Base-by-base conservation (phyloP, 169 alveolate species). In the Babesia caballi region DNA sequence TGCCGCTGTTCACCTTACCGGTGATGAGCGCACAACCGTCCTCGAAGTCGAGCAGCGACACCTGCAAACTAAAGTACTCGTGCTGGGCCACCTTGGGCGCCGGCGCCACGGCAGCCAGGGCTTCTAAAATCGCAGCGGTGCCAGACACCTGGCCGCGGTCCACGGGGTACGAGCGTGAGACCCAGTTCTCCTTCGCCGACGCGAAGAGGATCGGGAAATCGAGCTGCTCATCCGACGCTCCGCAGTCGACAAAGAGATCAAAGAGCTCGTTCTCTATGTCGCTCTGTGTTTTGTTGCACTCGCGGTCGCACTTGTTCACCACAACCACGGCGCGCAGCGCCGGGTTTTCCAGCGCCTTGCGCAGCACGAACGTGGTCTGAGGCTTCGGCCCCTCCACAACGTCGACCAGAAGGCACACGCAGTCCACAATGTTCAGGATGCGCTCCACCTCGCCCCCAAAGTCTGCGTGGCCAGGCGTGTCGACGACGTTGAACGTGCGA, bases 381-480 rank as follows among this genome's bases (percentile, higher is more conserved):
- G 97, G 94, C 91, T 92, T 88, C 2, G 97, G 97, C 3, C 98
- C 98, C 84, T 94, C 99, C 41, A 97, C 97, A 8, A 97, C 98
- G 67, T 97, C 98, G 17, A 97, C 98, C 27, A 97, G 94, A 30
- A 96, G 89, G 49, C 96, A 92, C 30, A 96, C 98, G 38, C 98
- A 98, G 83, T 97, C 99, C 27, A 96, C 98, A 91, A 97, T 93
- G 73, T 89, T 80, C 91, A 97, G 88, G 60, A 96, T 96, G 35
- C 99, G 88, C 77, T 96, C 99, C 14, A 97, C 99, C 77, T 97
- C 99, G 25, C 98, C 99, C 19, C 99, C 98, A 81, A 96, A 97
- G 84, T 97, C 99, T 17, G 98, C 93, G 88, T 96, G 99, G 27
- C 99, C 98, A 36, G 92, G 97, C 46, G 94, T 92, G 72, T 92